Percentiles rank a stretch among this genome's conserved stretches.
These are phyloP conservation scores for Trichophyton verrucosum DNA, from an alignment of 2,329 filamentous ascomycete species.

Conservation along the genomic window DNA sequence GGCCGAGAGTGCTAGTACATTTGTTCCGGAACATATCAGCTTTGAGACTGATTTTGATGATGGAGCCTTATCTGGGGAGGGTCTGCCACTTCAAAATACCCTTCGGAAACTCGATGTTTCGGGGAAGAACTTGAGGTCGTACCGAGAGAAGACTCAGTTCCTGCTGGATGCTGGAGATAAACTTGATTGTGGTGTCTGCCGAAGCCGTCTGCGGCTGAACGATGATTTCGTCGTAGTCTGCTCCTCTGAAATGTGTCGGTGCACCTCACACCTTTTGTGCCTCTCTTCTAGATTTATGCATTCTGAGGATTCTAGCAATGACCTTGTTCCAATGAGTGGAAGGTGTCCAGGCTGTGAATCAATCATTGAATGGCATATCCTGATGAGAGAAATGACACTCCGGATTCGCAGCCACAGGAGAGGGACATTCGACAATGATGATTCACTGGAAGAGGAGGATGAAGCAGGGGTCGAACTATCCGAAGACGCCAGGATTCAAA, in stretches of 20 bases:
- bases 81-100: slow-evolving; percentile 19
- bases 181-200: slow-evolving; percentile 41
- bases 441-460: slow-evolving; percentile 8
- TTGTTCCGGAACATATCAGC: slow-evolving; percentile 38
- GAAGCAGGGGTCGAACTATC: not conserved
- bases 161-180: slow-evolving; percentile 28
- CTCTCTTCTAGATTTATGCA: slow-evolving; percentile 41
- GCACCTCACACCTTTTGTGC: slow-evolving; percentile 44
- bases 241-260: slow-evolving; percentile 36
- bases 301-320: slow-evolving; percentile 24
- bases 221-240: slow-evolving; percentile 41
- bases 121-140: slow-evolving; percentile 39
- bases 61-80: slow-evolving; percentile 17
- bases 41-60: slow-evolving; percentile 41
- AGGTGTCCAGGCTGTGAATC: slow-evolving; percentile 57
- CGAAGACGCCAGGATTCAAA: not conserved
- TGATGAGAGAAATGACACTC: slow-evolving; percentile 73
- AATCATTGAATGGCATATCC: slow-evolving; percentile 55
- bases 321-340: slow-evolving; percentile 55
- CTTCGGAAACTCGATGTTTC: slow-evolving; percentile 39
- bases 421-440: slow-evolving; percentile 35
- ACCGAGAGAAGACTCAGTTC: slow-evolving; percentile 41
- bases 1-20: slow-evolving; percentile 38
- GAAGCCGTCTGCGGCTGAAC: slow-evolving; percentile 23
- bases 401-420: slow-evolving; percentile 48